Conservation (phyloP, 148 eudicot species). For the Polygonum maritimum region DNA sequence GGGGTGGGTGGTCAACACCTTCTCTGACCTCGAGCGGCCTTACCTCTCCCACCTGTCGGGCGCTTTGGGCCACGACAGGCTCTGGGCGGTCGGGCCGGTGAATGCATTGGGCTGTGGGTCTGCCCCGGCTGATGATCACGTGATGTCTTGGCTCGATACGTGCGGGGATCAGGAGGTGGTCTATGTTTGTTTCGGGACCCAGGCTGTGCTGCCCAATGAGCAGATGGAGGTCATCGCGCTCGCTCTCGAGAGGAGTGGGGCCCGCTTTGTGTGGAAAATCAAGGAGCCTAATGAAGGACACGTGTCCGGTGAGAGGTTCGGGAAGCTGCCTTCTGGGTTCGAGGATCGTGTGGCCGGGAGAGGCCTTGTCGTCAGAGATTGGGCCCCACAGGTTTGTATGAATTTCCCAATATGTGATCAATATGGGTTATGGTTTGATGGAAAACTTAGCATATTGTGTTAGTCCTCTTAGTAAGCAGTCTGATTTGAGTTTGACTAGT, state of each 20-base stretch:
- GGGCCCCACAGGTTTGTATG: conserved; percentile 39
- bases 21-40: conserved; percentile 22
- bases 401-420: background rate
- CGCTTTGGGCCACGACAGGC: conserved; percentile 24
- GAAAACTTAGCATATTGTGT: too few species aligned
- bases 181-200: conserved; percentile 47
- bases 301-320: conserved; percentile 11
- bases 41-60: conserved; percentile 16
- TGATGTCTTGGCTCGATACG: conserved; percentile 33
- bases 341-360: conserved; percentile 34
- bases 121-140: conserved; percentile 7
- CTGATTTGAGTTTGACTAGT: too few species aligned
- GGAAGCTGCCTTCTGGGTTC: conserved; percentile 29
- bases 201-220: conserved; percentile 24
- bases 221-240: conserved; percentile 30
- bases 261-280: conserved; percentile 23
- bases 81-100: conserved; percentile 35
- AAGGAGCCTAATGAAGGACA: conserved; percentile 23
- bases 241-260: conserved; percentile 36
- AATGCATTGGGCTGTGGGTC: conserved; percentile 10
- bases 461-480: too few species aligned
- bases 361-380: conserved; percentile 30
- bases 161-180: conserved; percentile 24
- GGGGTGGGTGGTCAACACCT: conserved; percentile 40
- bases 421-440: too few species aligned